A percentile compares a stretch with the other conserved stretches of the same genome.
These are phyloP conservation scores for Calonectria ilicicola DNA, from an alignment of 2,329 filamentous ascomycete genomes.

Conservation along the genomic window DNA sequence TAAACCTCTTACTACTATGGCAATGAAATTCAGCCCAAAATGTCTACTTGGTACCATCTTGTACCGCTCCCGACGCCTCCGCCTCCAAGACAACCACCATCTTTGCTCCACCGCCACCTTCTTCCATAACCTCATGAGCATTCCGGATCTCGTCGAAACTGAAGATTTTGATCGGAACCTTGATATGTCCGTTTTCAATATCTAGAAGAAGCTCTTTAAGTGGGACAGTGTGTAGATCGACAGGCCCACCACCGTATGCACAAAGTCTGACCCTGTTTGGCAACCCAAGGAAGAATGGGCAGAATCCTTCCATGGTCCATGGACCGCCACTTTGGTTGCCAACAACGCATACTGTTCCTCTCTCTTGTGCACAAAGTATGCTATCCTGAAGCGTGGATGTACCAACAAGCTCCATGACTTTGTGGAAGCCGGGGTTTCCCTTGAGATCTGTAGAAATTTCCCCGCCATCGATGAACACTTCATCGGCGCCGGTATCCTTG, in stretches of 20 bases:
- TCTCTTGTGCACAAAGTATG: neutral
- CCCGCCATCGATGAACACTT: slow-evolving; percentile 1
- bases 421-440: neutral
- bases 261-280: slow-evolving; percentile 14
- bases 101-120: slow-evolving; percentile 8
- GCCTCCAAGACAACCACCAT: slow-evolving; percentile 18
- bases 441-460: neutral
- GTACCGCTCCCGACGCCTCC: no score
- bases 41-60: no score
- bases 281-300: slow-evolving; percentile 9
- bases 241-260: slow-evolving; percentile 4
- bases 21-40: no score
- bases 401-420: slow-evolving; percentile 17
- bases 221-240: neutral
- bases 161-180: neutral
- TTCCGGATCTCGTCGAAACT: neutral
- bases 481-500: neutral
- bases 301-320: slow-evolving; percentile 14
- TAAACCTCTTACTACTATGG: no score
- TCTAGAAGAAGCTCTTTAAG: neutral
- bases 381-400: slow-evolving; percentile 2
- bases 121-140: slow-evolving; percentile 4
- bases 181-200: neutral
- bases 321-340: slow-evolving; percentile 13
- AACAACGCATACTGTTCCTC: slow-evolving; percentile 8